Evolutionary conservation across 2,329 filamentous ascomycete genomes (phyloP).

Genomic region (Orbilia blumenaviensis): DNA sequence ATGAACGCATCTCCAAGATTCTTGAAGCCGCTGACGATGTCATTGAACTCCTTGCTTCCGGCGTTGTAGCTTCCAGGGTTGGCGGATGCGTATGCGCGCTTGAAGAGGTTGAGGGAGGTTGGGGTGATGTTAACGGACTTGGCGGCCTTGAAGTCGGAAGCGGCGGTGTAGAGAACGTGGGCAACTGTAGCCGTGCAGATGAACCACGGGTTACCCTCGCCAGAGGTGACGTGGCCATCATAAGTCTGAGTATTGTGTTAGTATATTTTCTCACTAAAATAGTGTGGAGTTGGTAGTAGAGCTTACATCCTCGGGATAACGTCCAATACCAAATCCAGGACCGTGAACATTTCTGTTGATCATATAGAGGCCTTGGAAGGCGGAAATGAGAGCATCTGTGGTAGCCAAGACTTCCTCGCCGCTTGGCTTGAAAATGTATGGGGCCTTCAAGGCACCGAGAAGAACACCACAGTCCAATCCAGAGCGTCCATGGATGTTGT

Average conservation of each 20-base stretch:
- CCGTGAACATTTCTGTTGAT: conserved; percentile 72
- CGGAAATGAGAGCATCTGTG: conserved; percentile 78
- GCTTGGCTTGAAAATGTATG: conserved; percentile 80
- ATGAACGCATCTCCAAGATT: conserved; percentile 71
- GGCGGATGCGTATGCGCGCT: conserved; percentile 69
- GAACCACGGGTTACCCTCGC: conserved; percentile 77
- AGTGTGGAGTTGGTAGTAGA: conserved; percentile 71
- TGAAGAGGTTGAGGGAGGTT: conserved; percentile 77
- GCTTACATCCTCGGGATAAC: conserved; percentile 75
- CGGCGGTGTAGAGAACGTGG: conserved; percentile 79
- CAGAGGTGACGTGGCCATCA: conserved; percentile 67
- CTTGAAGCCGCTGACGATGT: conserved; percentile 70
- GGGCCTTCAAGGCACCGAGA: conserved; percentile 74
- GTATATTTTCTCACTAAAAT: conserved; percentile 62
- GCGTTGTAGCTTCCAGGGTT: conserved; percentile 72
- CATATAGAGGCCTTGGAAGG: conserved; percentile 75
- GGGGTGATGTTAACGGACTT: conserved; percentile 72
- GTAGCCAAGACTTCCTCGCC: conserved; percentile 74
- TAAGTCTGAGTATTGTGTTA: conserved; percentile 71
- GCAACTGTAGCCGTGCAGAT: conserved; percentile 79
- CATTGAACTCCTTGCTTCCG: conserved; percentile 66
- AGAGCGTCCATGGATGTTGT: conserved; percentile 69
- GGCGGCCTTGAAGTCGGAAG: conserved; percentile 74
- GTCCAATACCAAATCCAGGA: conserved; percentile 70
- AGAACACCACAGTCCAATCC: conserved; percentile 78